Conservation (phyloP, 768 basidiomycete genomes). For the Pleurotus salmoneostramineus region DNA sequence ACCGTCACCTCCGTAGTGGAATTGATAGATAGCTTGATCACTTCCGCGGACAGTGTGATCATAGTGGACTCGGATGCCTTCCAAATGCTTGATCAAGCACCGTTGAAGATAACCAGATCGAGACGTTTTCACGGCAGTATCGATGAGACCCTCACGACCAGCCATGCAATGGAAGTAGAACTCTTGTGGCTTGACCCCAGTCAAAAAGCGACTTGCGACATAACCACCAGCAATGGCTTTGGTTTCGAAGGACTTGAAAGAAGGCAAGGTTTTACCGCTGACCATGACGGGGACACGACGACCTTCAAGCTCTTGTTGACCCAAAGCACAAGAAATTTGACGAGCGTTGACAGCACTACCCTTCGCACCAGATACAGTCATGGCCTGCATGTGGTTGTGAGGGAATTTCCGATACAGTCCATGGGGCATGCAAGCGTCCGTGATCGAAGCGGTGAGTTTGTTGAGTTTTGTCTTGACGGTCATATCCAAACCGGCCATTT, state of each 20-base stretch:
- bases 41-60: conserved; percentile 97
- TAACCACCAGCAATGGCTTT: conserved; percentile 97
- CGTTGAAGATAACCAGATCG: conserved; percentile 98
- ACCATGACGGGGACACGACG: conserved; percentile 99
- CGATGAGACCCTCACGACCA: conserved; percentile 96
- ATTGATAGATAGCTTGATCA: conserved; percentile 92
- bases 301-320: conserved; percentile 97
- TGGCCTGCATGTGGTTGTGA: conserved; percentile 98
- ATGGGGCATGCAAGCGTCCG: conserved; percentile 81
- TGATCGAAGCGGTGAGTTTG: conserved; percentile 86
- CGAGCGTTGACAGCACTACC: conserved; percentile 96
- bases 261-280: conserved; percentile 96
- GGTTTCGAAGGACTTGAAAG: conserved; percentile 97
- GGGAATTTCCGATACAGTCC: conserved; percentile 93
- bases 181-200: conserved; percentile 96
- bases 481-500: conserved; percentile 96
- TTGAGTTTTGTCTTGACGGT: conserved; percentile 84
- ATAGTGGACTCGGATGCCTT: conserved; percentile 95
- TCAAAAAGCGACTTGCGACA: conserved; percentile 97
- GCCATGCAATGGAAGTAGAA: conserved; percentile 99
- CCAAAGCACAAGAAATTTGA: conserved; percentile 96
- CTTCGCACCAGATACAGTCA: conserved; percentile 98
- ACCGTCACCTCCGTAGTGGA: conserved; percentile 94
- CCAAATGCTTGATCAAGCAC: conserved; percentile 97
- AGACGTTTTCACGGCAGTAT: conserved; percentile 98